Evolutionary conservation across 306 rosid genomes (phyloP).

Genomic region (Herpetospermum pedunculosum): DNA sequence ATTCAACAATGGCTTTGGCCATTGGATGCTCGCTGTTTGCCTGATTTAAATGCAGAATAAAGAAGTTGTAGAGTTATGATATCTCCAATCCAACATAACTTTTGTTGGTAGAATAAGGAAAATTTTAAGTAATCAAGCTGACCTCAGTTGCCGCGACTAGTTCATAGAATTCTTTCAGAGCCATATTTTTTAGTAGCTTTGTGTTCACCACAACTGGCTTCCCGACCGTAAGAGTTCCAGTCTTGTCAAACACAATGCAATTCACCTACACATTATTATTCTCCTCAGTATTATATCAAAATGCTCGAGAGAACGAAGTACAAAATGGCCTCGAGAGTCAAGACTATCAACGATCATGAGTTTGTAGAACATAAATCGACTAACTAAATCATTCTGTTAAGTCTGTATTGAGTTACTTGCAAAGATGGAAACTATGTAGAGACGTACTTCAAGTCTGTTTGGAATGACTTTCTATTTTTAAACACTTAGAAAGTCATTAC

Average conservation of each 20-base stretch:
- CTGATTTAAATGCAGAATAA: constrained; percentile 24
- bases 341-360: background rate
- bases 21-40: constrained; percentile 82
- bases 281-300: background rate
- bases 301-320: background rate
- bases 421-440: background rate
- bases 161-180: constrained; percentile 35
- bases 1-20: constrained; percentile 67
- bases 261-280: constrained; percentile 35
- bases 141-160: constrained; percentile 76
- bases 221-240: constrained; percentile 81
- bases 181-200: constrained; percentile 31
- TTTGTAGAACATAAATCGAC: background rate
- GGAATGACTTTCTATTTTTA: too few species aligned
- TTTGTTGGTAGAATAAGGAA: background rate
- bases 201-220: constrained; percentile 62
- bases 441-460: background rate
- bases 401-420: background rate
- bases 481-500: too few species aligned
- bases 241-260: constrained; percentile 84
- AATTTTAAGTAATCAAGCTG: background rate
- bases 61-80: background rate
- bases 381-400: background rate
- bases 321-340: background rate
- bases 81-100: background rate